Conservation (phyloP, 148 eudicot species). For the Bassia scoparia region DNA sequence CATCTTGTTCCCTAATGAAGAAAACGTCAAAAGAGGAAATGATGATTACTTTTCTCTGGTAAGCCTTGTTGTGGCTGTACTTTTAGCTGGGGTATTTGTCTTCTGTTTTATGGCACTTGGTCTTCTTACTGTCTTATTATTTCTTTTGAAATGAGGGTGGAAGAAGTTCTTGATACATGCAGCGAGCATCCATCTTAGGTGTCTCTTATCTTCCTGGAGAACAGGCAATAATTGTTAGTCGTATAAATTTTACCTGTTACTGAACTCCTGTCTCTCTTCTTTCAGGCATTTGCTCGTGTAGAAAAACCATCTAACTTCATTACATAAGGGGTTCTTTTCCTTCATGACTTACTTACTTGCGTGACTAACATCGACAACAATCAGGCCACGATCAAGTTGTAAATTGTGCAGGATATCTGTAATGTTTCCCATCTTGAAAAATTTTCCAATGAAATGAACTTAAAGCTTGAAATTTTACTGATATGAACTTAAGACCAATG, state of each 20-base stretch:
- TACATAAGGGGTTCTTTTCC: constrained; percentile 80
- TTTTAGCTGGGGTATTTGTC: constrained; percentile 6
- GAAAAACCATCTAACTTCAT: constrained; percentile 92
- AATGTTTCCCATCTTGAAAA: not conserved
- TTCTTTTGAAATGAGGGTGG: not conserved
- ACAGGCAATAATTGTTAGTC: no score
- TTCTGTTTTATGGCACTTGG: not conserved
- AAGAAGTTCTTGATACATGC: not conserved
- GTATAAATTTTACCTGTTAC: no score
- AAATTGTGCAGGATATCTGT: constrained; percentile 78
- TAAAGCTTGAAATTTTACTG: no score
- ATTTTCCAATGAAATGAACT: not conserved
- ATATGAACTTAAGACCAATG: no score
- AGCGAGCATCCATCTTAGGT: not conserved
- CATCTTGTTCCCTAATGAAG: constrained; percentile 84
- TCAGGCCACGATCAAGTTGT: constrained; percentile 84
- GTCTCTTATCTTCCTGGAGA: not conserved
- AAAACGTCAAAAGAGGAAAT: constrained; percentile 68
- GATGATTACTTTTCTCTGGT: constrained; percentile 87
- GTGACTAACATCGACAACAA: constrained; percentile 84
- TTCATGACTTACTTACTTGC: constrained; percentile 80
- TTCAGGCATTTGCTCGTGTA: constrained; percentile 94
- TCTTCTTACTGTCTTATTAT: not conserved
- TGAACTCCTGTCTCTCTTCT: not conserved
- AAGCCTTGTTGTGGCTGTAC: constrained; percentile 23